phyloP scores from a whole-genome alignment of 192 early-diverging fungal genomes.

The Mortierella hygrophila region DNA sequence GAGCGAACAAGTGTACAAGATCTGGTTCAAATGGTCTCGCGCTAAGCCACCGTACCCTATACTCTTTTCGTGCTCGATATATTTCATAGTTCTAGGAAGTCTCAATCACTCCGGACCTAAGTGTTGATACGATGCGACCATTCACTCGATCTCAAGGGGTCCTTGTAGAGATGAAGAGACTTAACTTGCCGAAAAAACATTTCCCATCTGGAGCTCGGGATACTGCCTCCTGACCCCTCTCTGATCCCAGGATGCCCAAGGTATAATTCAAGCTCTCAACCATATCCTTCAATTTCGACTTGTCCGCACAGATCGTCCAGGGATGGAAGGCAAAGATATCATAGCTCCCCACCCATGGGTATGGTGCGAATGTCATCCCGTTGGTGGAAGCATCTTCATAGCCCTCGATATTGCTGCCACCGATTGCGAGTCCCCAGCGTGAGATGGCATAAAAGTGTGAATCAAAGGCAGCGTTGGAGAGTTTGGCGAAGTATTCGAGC shows the following conservation, averaged over 20 bases:
- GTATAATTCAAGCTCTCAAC: slow-evolving; percentile 13
- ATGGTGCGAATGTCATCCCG: neutral
- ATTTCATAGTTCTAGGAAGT: no score
- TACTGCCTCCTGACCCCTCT: slow-evolving; percentile 25
- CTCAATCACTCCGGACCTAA: no score
- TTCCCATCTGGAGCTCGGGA: neutral
- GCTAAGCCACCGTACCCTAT: no score
- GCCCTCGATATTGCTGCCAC: neutral
- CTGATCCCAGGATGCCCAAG: slow-evolving; percentile 7
- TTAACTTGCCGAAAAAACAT: no score
- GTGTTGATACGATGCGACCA: no score
- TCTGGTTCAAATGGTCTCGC: no score
- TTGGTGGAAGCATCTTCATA: neutral
- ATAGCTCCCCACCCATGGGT: slow-evolving; percentile 7
- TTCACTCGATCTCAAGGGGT: no score
- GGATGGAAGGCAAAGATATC: slow-evolving; percentile 16
- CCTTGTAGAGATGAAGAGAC: no score
- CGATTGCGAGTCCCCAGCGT: neutral
- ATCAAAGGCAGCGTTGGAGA: slow-evolving; percentile 3
- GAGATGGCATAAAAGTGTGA: slow-evolving; percentile 19
- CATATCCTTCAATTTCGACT: neutral
- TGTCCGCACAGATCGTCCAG: slow-evolving; percentile 5
- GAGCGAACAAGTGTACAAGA: no score
- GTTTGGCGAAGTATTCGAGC: slow-evolving; percentile 21
- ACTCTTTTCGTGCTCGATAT: no score